Evolutionary conservation across 192 early-diverging fungal species (phyloP), one percentile per base, ranked within the genome.

Genomic region (Funneliformis mosseae): DNA sequence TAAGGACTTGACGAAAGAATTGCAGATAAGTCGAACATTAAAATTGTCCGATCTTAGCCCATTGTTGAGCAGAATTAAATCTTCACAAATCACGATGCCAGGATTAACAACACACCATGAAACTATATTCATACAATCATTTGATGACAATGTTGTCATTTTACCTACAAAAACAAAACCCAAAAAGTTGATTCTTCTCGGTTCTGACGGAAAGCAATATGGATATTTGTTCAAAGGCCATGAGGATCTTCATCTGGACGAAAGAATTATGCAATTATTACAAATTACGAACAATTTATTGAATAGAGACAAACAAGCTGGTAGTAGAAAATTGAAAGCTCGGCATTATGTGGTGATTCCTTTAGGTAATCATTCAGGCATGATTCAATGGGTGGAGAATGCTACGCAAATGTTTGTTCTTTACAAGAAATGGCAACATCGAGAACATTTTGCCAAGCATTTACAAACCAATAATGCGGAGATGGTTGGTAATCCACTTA

Each of bases 311-410:
- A 88, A 88, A 45, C 62, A 85, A 4, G 70, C 84, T 7, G 67
- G 81, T 12, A 76, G 72, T 18, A 61, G 85, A 27, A 81, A 82
- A 28, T 69, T 88, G 50, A 83, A 62, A n/a, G 86, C 90, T 4
- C 72, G 87, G 4, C 79, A 86, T 48, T 89, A 89, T 79, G 88
- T 86, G 0, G 97, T 99, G 0, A 92, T 97, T 27, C 98, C 98
- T 0, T 88, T 98, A 42, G 95, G 96, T 48, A 89, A 93, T 80
- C 91, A 92, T 67, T 93, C 92, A 23, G 97, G 97, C 3, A 95
- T 98, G 90, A 93, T 98, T 77, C 93, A 98, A 78, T 99, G 96
- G 97, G 94, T 98, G 3, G 92, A 96, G 64, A 90, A 92, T 81
- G 92, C 94, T 6, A 86, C 89, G 1, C 92, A 92, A 16, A 69